These are phyloP conservation scores for Termitomyces sp. DNA, from an alignment of 768 basidiomycete species.

Conservation along the genomic window DNA sequence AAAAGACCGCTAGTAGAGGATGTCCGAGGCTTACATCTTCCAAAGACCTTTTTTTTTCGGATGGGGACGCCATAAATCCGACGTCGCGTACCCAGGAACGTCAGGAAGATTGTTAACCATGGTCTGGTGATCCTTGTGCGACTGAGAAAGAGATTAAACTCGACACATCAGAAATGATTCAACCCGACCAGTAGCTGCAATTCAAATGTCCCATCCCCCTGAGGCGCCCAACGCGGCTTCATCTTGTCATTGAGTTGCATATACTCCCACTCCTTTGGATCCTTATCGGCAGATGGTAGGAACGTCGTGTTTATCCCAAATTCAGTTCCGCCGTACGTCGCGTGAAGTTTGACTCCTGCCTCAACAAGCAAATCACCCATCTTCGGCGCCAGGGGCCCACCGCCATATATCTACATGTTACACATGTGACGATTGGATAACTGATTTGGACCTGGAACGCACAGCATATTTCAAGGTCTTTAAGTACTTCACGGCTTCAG, in stretches of 20 bases:
- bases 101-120: conserved; percentile 27
- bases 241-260: conserved; percentile 10
- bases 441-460: not conserved
- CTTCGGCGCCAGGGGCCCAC: conserved; percentile 9
- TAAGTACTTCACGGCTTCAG: conserved; percentile 13
- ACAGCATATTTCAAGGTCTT: conserved; percentile 10
- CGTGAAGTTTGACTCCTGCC: conserved; percentile 5
- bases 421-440: not conserved
- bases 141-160: not conserved
- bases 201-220: conserved; percentile 25
- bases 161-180: not conserved
- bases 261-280: conserved; percentile 11
- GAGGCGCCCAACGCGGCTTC: conserved; percentile 21
- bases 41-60: conserved; percentile 18
- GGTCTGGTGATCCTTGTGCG: not conserved
- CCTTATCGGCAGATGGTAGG: conserved; percentile 13
- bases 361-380: conserved; percentile 6
- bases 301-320: conserved; percentile 6
- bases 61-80: conserved; percentile 38
- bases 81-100: conserved; percentile 34
- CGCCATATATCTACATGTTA: conserved; percentile 2
- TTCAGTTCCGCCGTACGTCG: conserved; percentile 13
- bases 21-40: not conserved
- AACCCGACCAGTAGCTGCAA: conserved; percentile 27
- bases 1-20: not conserved